Percentiles rank a stretch among this genome's conserved stretches.
Evolutionary conservation across 177 flowering plant species (phyloP).

Genomic region (Tripterygium wilfordii): DNA sequence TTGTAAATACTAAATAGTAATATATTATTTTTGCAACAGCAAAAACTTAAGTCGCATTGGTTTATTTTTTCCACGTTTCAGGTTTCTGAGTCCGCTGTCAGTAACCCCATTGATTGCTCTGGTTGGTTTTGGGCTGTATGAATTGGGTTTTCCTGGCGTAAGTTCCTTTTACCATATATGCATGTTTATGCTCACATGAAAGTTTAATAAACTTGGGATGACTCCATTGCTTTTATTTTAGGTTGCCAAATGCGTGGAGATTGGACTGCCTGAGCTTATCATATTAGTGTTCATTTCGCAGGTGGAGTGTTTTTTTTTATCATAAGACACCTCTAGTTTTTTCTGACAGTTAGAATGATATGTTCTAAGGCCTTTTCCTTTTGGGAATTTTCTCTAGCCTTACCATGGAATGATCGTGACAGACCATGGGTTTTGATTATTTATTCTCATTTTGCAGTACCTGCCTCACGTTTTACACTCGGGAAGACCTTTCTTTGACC

Average conservation of each 20-base stretch:
- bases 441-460: slow-evolving; percentile 58
- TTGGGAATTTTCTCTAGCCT: not conserved
- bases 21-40: no score
- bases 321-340: not conserved
- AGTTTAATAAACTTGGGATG: no score
- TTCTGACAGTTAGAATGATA: not conserved
- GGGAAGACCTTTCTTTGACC: slow-evolving; percentile 52
- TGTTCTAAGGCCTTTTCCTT: not conserved
- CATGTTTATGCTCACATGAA: no score
- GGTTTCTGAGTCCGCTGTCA: slow-evolving; percentile 92
- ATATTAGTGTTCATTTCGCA: slow-evolving; percentile 53
- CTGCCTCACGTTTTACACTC: slow-evolving; percentile 51
- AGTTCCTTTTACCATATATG: slow-evolving; percentile 12
- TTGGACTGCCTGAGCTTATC: slow-evolving; percentile 66
- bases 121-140: slow-evolving; percentile 87
- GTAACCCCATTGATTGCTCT: slow-evolving; percentile 78
- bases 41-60: not conserved
- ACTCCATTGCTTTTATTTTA: slow-evolving; percentile 16
- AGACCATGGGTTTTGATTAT: not conserved
- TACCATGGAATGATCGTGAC: not conserved
- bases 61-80: slow-evolving; percentile 22
- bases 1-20: no score
- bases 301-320: slow-evolving; percentile 24
- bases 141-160: slow-evolving; percentile 94
- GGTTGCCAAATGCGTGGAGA: slow-evolving; percentile 78